Evolutionary conservation across 2,329 filamentous ascomycete genomes (phyloP).

Genomic region (Fusarium phyllophilum): DNA sequence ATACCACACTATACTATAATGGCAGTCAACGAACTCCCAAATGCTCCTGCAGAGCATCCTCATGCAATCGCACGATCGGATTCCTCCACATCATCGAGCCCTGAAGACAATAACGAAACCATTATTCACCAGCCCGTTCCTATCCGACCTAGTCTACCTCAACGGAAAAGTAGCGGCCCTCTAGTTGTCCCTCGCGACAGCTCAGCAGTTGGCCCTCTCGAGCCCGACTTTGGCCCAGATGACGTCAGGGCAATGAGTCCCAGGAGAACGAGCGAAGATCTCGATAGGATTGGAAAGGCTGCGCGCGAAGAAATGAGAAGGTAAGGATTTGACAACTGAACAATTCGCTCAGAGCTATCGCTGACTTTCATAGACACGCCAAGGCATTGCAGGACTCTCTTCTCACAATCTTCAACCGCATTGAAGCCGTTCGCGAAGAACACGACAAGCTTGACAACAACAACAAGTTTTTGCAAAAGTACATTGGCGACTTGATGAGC

Average conservation of each 20-base stretch:
- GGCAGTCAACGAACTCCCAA: conserved; percentile 41
- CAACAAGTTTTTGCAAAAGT: conserved; percentile 97
- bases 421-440: conserved; percentile 92
- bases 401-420: conserved; percentile 88
- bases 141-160: conserved; percentile 73
- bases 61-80: conserved; percentile 53
- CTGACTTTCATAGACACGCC: conserved; percentile 73
- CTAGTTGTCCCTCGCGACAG: conserved; percentile 84
- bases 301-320: conserved; percentile 74
- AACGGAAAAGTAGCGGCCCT: conserved; percentile 82
- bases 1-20: conserved; percentile 23
- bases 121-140: conserved; percentile 63
- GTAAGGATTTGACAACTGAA: conserved; percentile 51
- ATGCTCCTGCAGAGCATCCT: conserved; percentile 38
- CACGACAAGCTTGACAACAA: conserved; percentile 97
- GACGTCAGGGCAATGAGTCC: conserved; percentile 97
- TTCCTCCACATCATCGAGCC: conserved; percentile 47
- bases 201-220: conserved; percentile 75
- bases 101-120: conserved; percentile 51
- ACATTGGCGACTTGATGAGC: conserved; percentile 95
- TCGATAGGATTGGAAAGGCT: conserved; percentile 86
- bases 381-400: conserved; percentile 89
- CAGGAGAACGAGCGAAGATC: conserved; percentile 86
- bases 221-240: conserved; percentile 82
- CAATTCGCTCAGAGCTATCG: conserved; percentile 2